Base-by-base conservation (phyloP, 148 eudicot species). In the Gaultheria prostrata region DNA sequence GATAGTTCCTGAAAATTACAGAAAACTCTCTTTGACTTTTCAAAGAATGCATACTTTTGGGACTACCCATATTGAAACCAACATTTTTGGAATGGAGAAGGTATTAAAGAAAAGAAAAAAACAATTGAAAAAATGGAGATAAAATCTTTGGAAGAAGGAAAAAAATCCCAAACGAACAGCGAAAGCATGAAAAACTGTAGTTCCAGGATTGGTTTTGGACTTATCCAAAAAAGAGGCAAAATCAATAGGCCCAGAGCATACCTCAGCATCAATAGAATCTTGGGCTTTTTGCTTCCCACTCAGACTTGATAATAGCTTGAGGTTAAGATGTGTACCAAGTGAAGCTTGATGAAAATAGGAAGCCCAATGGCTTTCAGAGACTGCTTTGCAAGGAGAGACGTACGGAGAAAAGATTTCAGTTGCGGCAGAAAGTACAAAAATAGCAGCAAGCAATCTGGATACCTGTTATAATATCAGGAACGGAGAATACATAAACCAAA, bases 331-430 rank as follows among this genome's bases (percentile, higher is more conserved):
- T 78, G 89, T 88, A 67, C 99, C 97, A 83, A 97, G 83, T 56
- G 97, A 91, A 78, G 97, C 97, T 90, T 95, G 98, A 86, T 95
- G 98, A 85, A 93, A 95, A 85, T 90, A 95, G 8, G 95, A 92
- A 78, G 95, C 97, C 92, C 93, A 93, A 39, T 82, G 87, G 82
- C 89, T 92, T 86, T 85, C 89, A 39, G 91, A 83, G 75, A 84
- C 86, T 79, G 84, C 81, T 76, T 91, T 88, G 75, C 87, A 73
- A 75, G 87, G 81, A 75, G 85, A 78, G 28, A 65, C 14, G 80
- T 82, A 76, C 63, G 65, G 80, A 69, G 91, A 77, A 61, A 85
- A 82, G 8, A 87, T 69, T 69, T 84, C 84, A 78, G 75, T 84
- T 69, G 90, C 89, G 78, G 91, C 88, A 67, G 91, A 87, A 86